Base-by-base conservation (phyloP, 345 rosid genomes). In the Hibiscus trionum region DNA sequence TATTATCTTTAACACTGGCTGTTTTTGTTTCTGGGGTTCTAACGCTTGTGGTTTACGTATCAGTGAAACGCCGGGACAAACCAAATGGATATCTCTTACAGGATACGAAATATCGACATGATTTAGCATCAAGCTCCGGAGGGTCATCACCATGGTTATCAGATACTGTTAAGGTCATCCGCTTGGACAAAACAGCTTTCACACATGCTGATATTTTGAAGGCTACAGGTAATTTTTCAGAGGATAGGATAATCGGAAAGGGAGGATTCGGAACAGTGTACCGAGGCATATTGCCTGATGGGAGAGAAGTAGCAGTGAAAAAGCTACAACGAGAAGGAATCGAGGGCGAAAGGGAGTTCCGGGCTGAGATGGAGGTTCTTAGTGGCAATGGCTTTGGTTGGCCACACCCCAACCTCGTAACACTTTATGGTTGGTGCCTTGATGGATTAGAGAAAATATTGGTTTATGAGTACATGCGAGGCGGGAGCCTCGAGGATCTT, bases 231-330 rank as follows among this genome's bases (percentile, higher is more conserved):
- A 87, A 82, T 60, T 94, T 94, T 79, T 85, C 97, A 0, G 91
- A 91, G 26, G 77, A 77, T 26, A 88, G 93, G 79, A 80, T 94
- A 57, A 78, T 91, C 0, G 98, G 98, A 27, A 91, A 85, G 42
- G 98, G 98, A 47, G 98, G 98, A 33, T 94, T 80, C 49, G 96
- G 95, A 58, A 90, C 87, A 1, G 98, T 94, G 55, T 94, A 90
- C 77, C 71, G 83, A 72, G 98, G 96, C 31, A 76, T 83, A 37
- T 78, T 94, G 56, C 95, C 95, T 2, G 94, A 90, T 49, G 97
- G 97, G 19, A 85, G 93, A 80, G 84, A 88, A 76, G 93, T 94
- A 33, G 98, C 98, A 33, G 91, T 94, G 17, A 94, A 94, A 84
- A 90, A 88, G 85, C 90, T 88, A 11, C 97, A 87, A 66, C 85